Evolutionary conservation across 2,329 filamentous ascomycete species (phyloP), one percentile per base, ranked within the genome.

Genomic region (Fonsecaea pugnacius): DNA sequence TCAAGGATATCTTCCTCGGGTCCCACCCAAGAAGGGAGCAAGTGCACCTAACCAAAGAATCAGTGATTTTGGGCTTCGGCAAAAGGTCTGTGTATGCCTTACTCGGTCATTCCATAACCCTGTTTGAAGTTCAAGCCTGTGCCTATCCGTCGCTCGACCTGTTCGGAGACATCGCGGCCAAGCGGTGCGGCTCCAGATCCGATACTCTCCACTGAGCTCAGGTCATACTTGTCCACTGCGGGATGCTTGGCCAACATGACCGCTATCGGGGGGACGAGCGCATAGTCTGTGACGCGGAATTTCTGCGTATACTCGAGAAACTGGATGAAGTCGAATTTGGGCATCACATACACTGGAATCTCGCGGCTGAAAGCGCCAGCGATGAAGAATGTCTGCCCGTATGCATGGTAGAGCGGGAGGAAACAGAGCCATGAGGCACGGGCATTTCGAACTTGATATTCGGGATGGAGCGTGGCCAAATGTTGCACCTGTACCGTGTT

Each of bases 21-120:
- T 90, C 82, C 83, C 87, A 92, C 6, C 82, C 82, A 12, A 90
- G 82, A 18, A 85, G 81, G 0, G 89, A 87, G 75, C 91, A 94
- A 0, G 91, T 95, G 2, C 80, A 77, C 70, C 80, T 67, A 38
- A 16, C 10, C 43, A 4, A 6, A 57, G 12, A 35, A 57, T 55
- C 10, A 57, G 27, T 56, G 27, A 30, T 48, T 30, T 24, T 16
- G 21, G 27, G 21, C 30, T 50, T 18, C 21, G 46, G 32, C 1
- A 30, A 40, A 24, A n/a, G 3, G n/a, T 21, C 7, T 1, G 5
- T 16, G 21, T 10, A 8, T 35, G n/a, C 24, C 78, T 74, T 72
- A 80, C 77, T 95, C 91, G 1, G 91, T 95, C 91, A 96, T 94
- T 4, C 92, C 92, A 89, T 91, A 96, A 3, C 91, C 91, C 75